Conservation (phyloP, 2,329 filamentous ascomycete genomes). For the Rhinocladiella mackenziei region DNA sequence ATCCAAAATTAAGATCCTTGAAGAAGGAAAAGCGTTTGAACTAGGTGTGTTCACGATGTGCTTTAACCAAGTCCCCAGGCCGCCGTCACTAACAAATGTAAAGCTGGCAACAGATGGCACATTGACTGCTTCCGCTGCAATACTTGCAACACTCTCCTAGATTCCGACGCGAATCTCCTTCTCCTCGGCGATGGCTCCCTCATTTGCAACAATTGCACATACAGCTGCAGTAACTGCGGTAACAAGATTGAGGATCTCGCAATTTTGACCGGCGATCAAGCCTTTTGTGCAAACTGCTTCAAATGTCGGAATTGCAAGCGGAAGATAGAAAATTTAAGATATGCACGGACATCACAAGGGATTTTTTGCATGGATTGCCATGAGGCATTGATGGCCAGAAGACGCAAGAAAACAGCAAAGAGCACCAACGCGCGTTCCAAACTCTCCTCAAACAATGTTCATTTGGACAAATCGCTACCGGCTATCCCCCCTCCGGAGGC, state of each 20-base stretch:
- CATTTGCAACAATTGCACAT: slow-evolving; percentile 99
- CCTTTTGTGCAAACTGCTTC: slow-evolving; percentile 96
- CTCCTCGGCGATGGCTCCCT: slow-evolving; percentile 95
- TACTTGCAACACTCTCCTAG: slow-evolving; percentile 88
- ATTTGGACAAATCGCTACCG: slow-evolving; percentile 86
- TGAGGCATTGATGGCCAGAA: slow-evolving; percentile 88
- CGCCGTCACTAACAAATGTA: slow-evolving; percentile 34
- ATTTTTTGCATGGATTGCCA: slow-evolving; percentile 99
- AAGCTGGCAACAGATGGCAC: slow-evolving; percentile 96
- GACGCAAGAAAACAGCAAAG: slow-evolving; percentile 63
- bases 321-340: slow-evolving; percentile 97
- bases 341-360: slow-evolving; percentile 94
- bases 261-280: slow-evolving; percentile 95
- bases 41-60: slow-evolving; percentile 58
- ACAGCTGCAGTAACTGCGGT: slow-evolving; percentile 92
- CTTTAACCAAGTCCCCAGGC: slow-evolving; percentile 10
- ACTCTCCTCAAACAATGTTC: slow-evolving; percentile 43
- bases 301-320: slow-evolving; percentile 96
- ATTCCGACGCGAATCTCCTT: slow-evolving; percentile 95
- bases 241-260: slow-evolving; percentile 98
- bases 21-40: slow-evolving; percentile 98
- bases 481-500: slow-evolving; percentile 69
- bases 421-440: slow-evolving; percentile 31
- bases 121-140: slow-evolving; percentile 98
- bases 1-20: slow-evolving; percentile 70